Evolutionary conservation across 495 filamentous ascomycete genomes (phyloP).

Genomic region (Entonaema liquescens): DNA sequence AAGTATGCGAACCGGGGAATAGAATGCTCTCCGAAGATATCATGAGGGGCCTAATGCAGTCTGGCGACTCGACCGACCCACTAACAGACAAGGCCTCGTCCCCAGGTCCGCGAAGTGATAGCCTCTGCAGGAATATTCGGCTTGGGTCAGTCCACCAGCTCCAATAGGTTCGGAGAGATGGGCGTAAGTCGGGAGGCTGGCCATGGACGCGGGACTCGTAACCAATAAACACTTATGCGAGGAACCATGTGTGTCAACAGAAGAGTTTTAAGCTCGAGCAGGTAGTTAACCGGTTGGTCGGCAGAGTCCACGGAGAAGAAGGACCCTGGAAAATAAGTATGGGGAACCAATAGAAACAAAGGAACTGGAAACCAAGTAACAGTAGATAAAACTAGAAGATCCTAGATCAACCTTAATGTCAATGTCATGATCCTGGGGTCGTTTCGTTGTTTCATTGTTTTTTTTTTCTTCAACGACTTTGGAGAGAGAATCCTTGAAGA

Average conservation of each 20-base stretch:
- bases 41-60: conserved; percentile 23
- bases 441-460: neutral
- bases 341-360: conserved; percentile 21
- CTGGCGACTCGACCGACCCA: conserved; percentile 28
- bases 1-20: conserved; percentile 38
- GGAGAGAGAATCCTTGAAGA: conserved; percentile 2
- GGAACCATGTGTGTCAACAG: conserved; percentile 29
- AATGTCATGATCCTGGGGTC: neutral
- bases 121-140: conserved; percentile 34
- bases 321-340: neutral
- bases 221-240: conserved; percentile 23
- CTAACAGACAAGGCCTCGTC: conserved; percentile 21
- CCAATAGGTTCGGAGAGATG: conserved; percentile 33
- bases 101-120: conserved; percentile 37
- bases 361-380: conserved; percentile 11
- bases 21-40: conserved; percentile 36
- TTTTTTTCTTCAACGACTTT: neutral
- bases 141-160: conserved; percentile 27
- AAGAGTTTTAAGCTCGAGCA: conserved; percentile 16
- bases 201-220: conserved; percentile 18
- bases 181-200: conserved; percentile 36
- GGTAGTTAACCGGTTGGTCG: conserved; percentile 23
- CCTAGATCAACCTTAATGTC: neutral
- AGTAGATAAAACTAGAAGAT: neutral
- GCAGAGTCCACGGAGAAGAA: conserved; percentile 11